Conservation (phyloP, 352 stramenopile species). For the Pythium periplocum region DNA sequence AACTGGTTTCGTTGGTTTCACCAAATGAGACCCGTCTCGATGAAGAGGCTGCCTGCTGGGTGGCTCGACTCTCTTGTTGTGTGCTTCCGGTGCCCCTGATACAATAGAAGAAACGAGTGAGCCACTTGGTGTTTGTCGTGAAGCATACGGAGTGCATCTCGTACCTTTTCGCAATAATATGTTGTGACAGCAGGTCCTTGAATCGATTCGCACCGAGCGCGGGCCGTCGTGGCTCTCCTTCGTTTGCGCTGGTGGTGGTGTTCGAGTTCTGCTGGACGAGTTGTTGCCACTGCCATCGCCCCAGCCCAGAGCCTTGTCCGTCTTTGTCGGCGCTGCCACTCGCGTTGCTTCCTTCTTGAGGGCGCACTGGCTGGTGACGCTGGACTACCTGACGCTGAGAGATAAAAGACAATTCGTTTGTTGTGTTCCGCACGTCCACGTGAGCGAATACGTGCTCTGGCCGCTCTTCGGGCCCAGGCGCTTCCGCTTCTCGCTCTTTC, state of each 20-base stretch:
- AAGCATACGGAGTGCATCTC: too few relatives aligned
- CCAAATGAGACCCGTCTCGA: too few relatives aligned
- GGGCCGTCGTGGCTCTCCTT: too few relatives aligned
- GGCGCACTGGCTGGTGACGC: conserved; percentile 36
- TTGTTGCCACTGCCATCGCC: conserved; percentile 64
- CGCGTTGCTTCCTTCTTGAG: conserved; percentile 22
- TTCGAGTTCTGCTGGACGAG: conserved; percentile 37
- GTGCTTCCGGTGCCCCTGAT: too few relatives aligned
- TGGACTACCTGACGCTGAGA: conserved; percentile 78
- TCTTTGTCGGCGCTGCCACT: conserved; percentile 17
- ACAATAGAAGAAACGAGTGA: too few relatives aligned
- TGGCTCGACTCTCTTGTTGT: too few relatives aligned
- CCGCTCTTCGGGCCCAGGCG: conserved; percentile 26
- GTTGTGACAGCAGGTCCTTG: too few relatives aligned
- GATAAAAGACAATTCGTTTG: conserved; percentile 67
- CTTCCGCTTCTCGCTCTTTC: conserved; percentile 26
- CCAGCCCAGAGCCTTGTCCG: conserved; percentile 29
- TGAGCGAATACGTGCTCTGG: conserved; percentile 10
- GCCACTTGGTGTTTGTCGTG: too few relatives aligned
- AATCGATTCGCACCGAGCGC: too few relatives aligned
- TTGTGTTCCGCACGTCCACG: conserved; percentile 45
- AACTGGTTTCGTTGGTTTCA: too few relatives aligned
- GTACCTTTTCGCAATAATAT: too few relatives aligned
- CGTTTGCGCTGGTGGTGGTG: background rate
- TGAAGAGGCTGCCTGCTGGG: too few relatives aligned